Percentiles rank a stretch among this genome's conserved stretches.
Evolutionary conservation across 345 rosid species (phyloP).

Genomic region (Euclidium syriacum): DNA sequence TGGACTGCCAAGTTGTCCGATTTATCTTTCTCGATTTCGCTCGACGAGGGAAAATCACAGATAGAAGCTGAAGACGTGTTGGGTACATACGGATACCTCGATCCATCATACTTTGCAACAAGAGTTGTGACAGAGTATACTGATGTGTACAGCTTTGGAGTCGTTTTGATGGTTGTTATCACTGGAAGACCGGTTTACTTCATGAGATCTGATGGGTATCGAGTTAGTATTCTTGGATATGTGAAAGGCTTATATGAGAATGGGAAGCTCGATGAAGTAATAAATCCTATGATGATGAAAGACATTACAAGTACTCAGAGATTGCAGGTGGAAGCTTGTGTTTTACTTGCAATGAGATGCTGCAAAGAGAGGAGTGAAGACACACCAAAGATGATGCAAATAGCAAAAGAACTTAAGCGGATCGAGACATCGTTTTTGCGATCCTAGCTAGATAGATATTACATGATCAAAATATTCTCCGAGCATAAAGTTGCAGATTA

Average conservation of each 20-base stretch:
- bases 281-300: background rate
- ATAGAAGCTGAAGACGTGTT: background rate
- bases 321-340: background rate
- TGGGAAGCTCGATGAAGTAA: background rate
- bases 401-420: conserved; percentile 2
- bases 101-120: background rate
- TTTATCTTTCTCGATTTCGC: background rate
- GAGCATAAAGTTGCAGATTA: background rate
- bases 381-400: conserved; percentile 3
- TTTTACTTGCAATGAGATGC: background rate
- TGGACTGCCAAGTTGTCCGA: background rate
- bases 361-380: background rate
- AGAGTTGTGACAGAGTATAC: conserved; percentile 4
- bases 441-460: conserved; percentile 9
- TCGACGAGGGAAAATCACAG: background rate
- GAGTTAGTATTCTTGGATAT: background rate
- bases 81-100: background rate
- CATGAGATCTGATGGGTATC: background rate
- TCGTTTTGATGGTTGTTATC: conserved; percentile 1
- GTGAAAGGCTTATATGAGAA: background rate
- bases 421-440: too few relatives aligned
- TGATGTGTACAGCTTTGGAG: conserved; percentile 14
- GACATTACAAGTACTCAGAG: background rate
- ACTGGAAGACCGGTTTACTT: background rate
- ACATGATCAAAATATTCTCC: background rate